Base-by-base conservation (phyloP, 371 early-diverging fungal species). In the Batrachochytrium dendrobatidis region DNA sequence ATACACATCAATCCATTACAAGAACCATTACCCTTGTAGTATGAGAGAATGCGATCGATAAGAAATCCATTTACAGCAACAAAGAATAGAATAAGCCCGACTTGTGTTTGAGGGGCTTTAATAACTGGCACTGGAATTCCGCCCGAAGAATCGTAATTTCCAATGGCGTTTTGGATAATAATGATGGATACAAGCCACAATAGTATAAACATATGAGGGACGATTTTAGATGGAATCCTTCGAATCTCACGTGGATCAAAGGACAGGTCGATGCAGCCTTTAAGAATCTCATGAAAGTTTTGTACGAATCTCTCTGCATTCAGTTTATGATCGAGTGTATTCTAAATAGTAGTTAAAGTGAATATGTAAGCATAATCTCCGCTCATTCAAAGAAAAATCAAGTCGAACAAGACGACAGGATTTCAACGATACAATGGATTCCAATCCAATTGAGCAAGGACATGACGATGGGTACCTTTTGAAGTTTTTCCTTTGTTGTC, bases 41-140 rank as follows among this genome's bases (percentile, higher is more conserved):
- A 65, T 32, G 62, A 62, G 25, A 39, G 3, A 4, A 65, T 51
- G n/a, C 65, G 50, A 22, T 50, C 24, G 25, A 65, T 55, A 49
- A 69, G 26, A 50, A 60, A 67, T 1, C 63, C 62, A 25, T 55
- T 56, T 22, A 63, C 55, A n/a, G 55, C 50, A 20, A 69, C 34
- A 39, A 69, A 69, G 32, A 65, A 69, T 22, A 63, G 24, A 35
- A 69, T 60, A 26, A 69, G 32, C 5, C 69, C 65, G 12, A 48
- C 60, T 34, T 69, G 69, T 1, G 63, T 56, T 33, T 60, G 63
- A 1, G 54, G 28, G 8, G 26, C 39, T 10, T 62, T 59, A 32
- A 69, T 65, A 24, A 43, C n/a, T 30, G 45, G 60, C 15, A 22
- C 53, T 31, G 5, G 18, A 15, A 6, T 33, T 32, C 24, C 54